A percentile compares a stretch with the other conserved stretches of the same genome.
These are phyloP conservation scores for Citrullus mucosospermus DNA, from an alignment of 306 rosid species.

Conservation along the genomic window DNA sequence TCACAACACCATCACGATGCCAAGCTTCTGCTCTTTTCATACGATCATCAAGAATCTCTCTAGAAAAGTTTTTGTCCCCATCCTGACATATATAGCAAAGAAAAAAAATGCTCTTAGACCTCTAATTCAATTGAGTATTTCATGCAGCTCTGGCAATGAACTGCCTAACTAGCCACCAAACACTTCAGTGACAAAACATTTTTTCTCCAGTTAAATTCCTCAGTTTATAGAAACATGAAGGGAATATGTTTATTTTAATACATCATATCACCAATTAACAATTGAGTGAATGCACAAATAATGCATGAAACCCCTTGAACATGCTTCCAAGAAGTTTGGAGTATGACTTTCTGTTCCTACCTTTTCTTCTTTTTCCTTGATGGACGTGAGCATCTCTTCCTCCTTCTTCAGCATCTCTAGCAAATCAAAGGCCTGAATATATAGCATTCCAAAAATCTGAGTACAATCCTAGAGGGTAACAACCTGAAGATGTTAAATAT, in stretches of 20 bases:
- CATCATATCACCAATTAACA: not conserved
- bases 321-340: not conserved
- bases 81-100: slow-evolving; percentile 34
- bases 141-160: not conserved
- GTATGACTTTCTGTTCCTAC: slow-evolving; percentile 30
- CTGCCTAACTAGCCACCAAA: not conserved
- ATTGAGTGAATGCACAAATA: slow-evolving; percentile 4
- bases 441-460: slow-evolving; percentile 10
- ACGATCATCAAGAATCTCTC: slow-evolving; percentile 69
- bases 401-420: slow-evolving; percentile 84
- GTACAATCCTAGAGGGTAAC: slow-evolving; percentile 7
- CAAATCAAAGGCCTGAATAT: slow-evolving; percentile 62
- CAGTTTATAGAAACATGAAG: not conserved
- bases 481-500: not conserved
- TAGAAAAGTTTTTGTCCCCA: slow-evolving; percentile 53
- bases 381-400: slow-evolving; percentile 71
- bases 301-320: not conserved
- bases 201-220: not conserved
- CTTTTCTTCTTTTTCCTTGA: slow-evolving; percentile 66
- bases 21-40: slow-evolving; percentile 64
- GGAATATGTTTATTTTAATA: not conserved
- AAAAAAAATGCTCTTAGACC: not conserved
- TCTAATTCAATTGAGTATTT: not conserved
- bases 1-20: slow-evolving; percentile 63
- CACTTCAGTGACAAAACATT: not conserved